phyloP scores from a whole-genome alignment of 2,329 filamentous ascomycete species.

The Phialophora macrospora region DNA sequence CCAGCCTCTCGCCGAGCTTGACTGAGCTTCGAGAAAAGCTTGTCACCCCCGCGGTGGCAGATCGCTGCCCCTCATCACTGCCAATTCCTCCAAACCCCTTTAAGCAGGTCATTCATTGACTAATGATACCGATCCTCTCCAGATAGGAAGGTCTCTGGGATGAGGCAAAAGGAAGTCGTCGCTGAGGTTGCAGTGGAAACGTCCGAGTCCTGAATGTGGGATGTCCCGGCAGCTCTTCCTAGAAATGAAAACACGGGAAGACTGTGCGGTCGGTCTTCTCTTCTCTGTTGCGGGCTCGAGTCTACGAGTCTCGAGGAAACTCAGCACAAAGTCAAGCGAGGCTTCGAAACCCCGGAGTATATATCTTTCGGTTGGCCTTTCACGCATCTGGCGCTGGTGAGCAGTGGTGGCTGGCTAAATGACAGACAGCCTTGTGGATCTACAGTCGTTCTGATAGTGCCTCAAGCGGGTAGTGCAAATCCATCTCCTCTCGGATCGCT shows the following conservation, averaged over 20 bases:
- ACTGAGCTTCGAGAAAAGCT: slow-evolving; percentile 21
- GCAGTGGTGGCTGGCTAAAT: slow-evolving; percentile 9
- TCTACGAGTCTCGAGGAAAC: neutral
- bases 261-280: neutral
- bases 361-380: neutral
- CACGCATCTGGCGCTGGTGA: neutral
- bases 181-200: neutral
- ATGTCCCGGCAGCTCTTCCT: neutral
- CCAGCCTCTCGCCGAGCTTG: slow-evolving; percentile 5
- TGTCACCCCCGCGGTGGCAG: slow-evolving; percentile 4
- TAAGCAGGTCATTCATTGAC: neutral
- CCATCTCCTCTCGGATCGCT: slow-evolving; percentile 90
- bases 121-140: neutral
- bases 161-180: slow-evolving; percentile 9
- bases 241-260: neutral
- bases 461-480: slow-evolving; percentile 59
- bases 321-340: slow-evolving; percentile 2
- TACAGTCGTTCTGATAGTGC: neutral
- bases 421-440: neutral
- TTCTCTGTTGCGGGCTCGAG: neutral
- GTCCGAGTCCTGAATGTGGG: neutral
- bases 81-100: neutral
- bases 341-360: neutral
- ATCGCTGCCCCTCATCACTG: neutral
- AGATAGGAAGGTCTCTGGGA: neutral